Conservation (phyloP, 1,284 basidiomycete species). For the Fomitiporia mediterranea region DNA sequence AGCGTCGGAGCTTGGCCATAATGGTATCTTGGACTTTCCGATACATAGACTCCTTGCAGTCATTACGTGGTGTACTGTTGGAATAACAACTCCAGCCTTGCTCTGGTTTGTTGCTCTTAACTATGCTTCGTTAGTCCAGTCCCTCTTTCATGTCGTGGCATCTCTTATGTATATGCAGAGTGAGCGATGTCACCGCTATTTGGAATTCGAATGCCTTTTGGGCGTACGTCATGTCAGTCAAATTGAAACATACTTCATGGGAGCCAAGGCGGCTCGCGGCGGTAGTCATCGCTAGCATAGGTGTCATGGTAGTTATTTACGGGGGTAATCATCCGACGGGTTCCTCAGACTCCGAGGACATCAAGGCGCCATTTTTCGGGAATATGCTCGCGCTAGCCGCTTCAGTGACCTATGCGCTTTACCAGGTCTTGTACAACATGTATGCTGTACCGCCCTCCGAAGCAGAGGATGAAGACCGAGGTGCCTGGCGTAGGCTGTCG, state of each 20-base stretch:
- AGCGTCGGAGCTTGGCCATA: conserved; percentile 2
- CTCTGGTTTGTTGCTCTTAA: conserved; percentile 72
- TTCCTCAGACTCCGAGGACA: conserved; percentile 21
- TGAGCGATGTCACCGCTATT: conserved; percentile 77
- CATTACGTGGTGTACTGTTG: conserved; percentile 47
- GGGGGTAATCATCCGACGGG: conserved; percentile 47
- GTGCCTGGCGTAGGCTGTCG: conserved; percentile 41
- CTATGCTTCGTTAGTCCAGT: conserved; percentile 59
- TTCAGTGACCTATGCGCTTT: conserved; percentile 64
- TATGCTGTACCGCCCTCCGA: conserved; percentile 63
- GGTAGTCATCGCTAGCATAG: conserved; percentile 70
- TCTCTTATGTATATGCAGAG: conserved; percentile 35
- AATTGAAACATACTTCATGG: conserved; percentile 56
- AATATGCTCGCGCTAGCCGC: conserved; percentile 68
- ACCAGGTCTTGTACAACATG: conserved; percentile 80
- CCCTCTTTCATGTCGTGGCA: conserved; percentile 12
- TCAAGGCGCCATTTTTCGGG: conserved; percentile 55
- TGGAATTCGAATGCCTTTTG: conserved; percentile 87
- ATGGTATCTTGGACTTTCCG: conserved; percentile 37
- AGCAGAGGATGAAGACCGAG: conserved; percentile 36
- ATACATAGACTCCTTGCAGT: conserved; percentile 39
- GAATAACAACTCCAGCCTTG: conserved; percentile 56
- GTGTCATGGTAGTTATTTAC: conserved; percentile 72
- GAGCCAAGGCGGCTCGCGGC: conserved; percentile 58
- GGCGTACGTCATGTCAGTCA: conserved; percentile 68